Conservation (phyloP, 2,329 filamentous ascomycete species). For the Amylocarpus encephaloides region DNA sequence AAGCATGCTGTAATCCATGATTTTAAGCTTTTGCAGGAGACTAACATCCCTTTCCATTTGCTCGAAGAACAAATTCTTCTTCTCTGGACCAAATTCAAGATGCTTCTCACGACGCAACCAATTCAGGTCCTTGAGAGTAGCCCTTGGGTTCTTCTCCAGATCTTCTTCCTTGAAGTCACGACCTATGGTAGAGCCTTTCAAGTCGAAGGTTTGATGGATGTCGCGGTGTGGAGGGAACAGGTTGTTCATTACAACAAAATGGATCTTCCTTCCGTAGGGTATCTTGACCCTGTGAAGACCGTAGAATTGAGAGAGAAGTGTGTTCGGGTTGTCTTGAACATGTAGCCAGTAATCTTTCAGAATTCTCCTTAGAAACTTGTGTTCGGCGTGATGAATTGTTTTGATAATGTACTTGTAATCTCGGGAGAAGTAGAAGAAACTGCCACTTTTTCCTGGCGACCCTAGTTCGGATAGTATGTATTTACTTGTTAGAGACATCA, state of each 20-base stretch:
- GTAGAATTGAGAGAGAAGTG: slow-evolving; percentile 94
- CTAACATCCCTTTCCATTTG: slow-evolving; percentile 85
- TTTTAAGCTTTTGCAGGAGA: slow-evolving; percentile 79
- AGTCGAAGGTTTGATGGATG: slow-evolving; percentile 92
- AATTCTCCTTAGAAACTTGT: slow-evolving; percentile 79
- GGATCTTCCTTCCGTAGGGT: slow-evolving; percentile 95
- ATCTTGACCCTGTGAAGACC: slow-evolving; percentile 97
- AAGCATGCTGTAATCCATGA: slow-evolving; percentile 98
- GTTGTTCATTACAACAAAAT: slow-evolving; percentile 99
- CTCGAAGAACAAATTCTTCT: slow-evolving; percentile 80
- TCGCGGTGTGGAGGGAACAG: slow-evolving; percentile 95
- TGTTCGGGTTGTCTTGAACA: slow-evolving; percentile 90
- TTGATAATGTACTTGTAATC: slow-evolving; percentile 99
- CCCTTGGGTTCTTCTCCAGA: slow-evolving; percentile 79
- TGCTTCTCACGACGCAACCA: slow-evolving; percentile 84
- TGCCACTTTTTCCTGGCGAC: slow-evolving; percentile 95
- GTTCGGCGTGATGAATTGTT: slow-evolving; percentile 93
- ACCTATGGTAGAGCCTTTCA: slow-evolving; percentile 94
- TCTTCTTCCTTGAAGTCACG: slow-evolving; percentile 87
- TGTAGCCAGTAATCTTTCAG: slow-evolving; percentile 91
- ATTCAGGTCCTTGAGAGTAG: slow-evolving; percentile 93
- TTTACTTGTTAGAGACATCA: slow-evolving; percentile 96
- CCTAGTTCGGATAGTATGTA: slow-evolving; percentile 97
- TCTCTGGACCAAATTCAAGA: slow-evolving; percentile 81
- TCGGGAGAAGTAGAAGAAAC: slow-evolving; percentile 98